phyloP scores from a whole-genome alignment of 192 early-diverging fungal species.

The Chytriomyces hyalinus region DNA sequence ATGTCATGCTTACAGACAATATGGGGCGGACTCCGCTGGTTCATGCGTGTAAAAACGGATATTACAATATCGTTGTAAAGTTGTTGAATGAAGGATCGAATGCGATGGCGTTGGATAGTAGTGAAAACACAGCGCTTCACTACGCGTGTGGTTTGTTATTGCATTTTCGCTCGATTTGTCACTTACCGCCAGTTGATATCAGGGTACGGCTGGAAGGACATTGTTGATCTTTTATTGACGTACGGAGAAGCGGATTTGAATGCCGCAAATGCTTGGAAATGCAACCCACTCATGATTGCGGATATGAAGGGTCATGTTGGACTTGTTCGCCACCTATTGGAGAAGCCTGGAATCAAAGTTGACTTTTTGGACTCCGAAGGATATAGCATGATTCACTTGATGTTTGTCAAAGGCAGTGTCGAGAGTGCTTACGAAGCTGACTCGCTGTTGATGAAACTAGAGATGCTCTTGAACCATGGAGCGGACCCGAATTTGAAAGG shows the following conservation, averaged over 20 bases:
- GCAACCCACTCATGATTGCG: slow-evolving; percentile 56
- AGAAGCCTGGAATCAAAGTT: slow-evolving; percentile 40
- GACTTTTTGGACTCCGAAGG: slow-evolving; percentile 58
- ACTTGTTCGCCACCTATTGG: slow-evolving; percentile 49
- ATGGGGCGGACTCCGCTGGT: slow-evolving; percentile 37
- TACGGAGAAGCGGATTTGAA: slow-evolving; percentile 48
- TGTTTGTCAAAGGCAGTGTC: slow-evolving; percentile 12
- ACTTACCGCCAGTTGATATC: background rate
- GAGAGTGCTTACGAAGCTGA: slow-evolving; percentile 38
- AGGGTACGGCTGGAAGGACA: slow-evolving; percentile 50
- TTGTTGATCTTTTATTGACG: slow-evolving; percentile 49
- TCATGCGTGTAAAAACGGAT: slow-evolving; percentile 49
- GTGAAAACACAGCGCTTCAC: slow-evolving; percentile 55
- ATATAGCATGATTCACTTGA: slow-evolving; percentile 51
- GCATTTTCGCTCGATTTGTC: background rate
- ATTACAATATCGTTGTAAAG: slow-evolving; percentile 45
- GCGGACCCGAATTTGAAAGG: slow-evolving; percentile 47
- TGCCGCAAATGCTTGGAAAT: slow-evolving; percentile 55
- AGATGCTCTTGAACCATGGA: slow-evolving; percentile 24
- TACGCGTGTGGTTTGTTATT: slow-evolving; percentile 47
- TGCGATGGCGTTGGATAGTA: slow-evolving; percentile 49
- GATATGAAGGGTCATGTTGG: slow-evolving; percentile 60
- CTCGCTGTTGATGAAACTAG: slow-evolving; percentile 17
- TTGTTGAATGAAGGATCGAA: slow-evolving; percentile 53
- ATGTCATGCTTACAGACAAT: slow-evolving; percentile 42